Evolutionary conservation across 805 yeast species (phyloP), one percentile per base, ranked within the genome.

Genomic region (Ogataea thermomethanolica): DNA sequence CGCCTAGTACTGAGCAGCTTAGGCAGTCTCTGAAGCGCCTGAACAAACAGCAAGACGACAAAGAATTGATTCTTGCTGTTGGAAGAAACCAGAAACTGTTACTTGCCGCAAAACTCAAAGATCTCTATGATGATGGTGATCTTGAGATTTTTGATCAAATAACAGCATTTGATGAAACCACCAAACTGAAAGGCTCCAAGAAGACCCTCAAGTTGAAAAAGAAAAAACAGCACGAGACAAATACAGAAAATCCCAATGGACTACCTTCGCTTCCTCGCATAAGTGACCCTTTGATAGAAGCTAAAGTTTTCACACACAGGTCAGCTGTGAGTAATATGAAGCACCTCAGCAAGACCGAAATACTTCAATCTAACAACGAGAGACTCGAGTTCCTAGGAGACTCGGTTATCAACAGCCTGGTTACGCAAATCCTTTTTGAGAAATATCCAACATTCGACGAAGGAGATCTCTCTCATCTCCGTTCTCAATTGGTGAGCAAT

Each of bases 351-450:
- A 76, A 72, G 35, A 60, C 65, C 4, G 91, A 83, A 48, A 66
- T 74, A 38, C 66, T 83, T 20, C 66, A 71, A 37, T 66, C 80
- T 2, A 90, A 87, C 52, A 86, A 91, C 59, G 97, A 90, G 67
- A 71, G 96, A 35, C 67, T 89, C 15, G 98, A 91, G 65, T 91
- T 88, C 56, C 66, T 87, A 31, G 98, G 98, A 11, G 98, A 91
- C 64, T 80, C 97, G 1, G 75, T 88, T 14, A 65, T 91, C 44
- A 84, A 86, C 55, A 74, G 74, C 39, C 67, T 81, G n/a, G 79
- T 84, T 39, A 82, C 96, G 0, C 66, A 74, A 43, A 70, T 90
- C 29, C 68, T 87, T 12, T 88, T 72, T 53, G 70, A 75, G 21
- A 62, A 73, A 40, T 84, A 82, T 51, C 93, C 95, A 0, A 64